Base-by-base conservation (phyloP, 768 basidiomycete species). In the Tremella fuciformis region DNA sequence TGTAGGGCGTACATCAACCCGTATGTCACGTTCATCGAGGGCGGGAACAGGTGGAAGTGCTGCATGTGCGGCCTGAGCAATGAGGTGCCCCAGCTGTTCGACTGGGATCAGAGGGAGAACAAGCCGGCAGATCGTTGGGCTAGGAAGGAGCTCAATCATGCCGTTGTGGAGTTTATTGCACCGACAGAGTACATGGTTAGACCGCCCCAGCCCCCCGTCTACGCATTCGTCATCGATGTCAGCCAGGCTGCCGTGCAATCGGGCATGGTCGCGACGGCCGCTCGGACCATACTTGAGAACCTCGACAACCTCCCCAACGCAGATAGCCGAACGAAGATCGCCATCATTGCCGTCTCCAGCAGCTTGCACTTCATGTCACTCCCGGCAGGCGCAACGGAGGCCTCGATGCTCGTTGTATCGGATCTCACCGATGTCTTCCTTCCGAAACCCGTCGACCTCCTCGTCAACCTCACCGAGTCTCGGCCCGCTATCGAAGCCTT, bases 131-230 rank as follows among this genome's bases (percentile, higher is more conserved):
- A 99, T 78, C 81, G 96, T 55, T 99, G 96, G 93, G 80, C 84
- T 24, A 86, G 96, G 60, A 85, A 89, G 1, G 96, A 99, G 79
- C 82, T 99, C 53, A 98, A 96, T 70, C 85, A 89, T 74, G 84
- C 87, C 37, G 88, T 87, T n/a, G 90, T 99, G 51, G 96, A 99
- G 77, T 99, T 86, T 72, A 89, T 99, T 53, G 96, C 96, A 0
- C 93, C 96, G 6, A 94, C 92, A 0, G 96, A 99, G 79, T 99
- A 99, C 78, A 98, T 98, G 96, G 94, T 81, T 39, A 88, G 96
- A 64, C 88, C 96, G 4, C 96, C 96, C 53, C 96, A 98, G 77
- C 91, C 96, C 4, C 91, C 93, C 16, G 91, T 96, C 53, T 98
- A 94, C 77, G 83, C 94, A 57, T 96, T 98, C 82, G 83, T 98